Conservation (phyloP, 768 basidiomycete genomes). For the Tremella yokohamensis region DNA sequence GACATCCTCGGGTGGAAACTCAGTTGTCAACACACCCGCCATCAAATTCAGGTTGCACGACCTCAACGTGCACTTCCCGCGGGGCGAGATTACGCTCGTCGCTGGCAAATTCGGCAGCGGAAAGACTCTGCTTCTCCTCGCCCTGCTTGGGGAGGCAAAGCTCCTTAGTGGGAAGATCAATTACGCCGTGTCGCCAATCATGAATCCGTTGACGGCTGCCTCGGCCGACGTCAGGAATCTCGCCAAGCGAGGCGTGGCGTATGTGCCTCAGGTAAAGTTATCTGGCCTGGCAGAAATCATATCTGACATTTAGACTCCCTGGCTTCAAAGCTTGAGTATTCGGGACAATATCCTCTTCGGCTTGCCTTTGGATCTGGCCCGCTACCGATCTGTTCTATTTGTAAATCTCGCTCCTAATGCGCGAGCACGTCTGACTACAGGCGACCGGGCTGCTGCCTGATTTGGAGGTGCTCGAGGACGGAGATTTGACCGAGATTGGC, state of each 20-base stretch:
- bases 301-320: slow-evolving; percentile 24
- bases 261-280: slow-evolving; percentile 31
- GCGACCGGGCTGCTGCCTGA: slow-evolving; percentile 52
- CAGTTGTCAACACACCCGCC: neutral
- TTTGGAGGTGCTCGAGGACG: slow-evolving; percentile 58
- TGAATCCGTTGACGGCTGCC: slow-evolving; percentile 10
- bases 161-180: slow-evolving; percentile 35
- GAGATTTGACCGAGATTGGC: slow-evolving; percentile 67
- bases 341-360: slow-evolving; percentile 60
- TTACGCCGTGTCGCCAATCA: slow-evolving; percentile 25
- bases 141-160: slow-evolving; percentile 39
- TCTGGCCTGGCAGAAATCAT: neutral
- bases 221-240: slow-evolving; percentile 14
- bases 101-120: slow-evolving; percentile 45
- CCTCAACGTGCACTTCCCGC: slow-evolving; percentile 37
- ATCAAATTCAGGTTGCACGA: slow-evolving; percentile 30
- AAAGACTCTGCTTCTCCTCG: slow-evolving; percentile 41
- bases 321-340: slow-evolving; percentile 29
- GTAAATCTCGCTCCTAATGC: slow-evolving; percentile 18
- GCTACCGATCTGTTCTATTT: slow-evolving; percentile 53
- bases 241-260: slow-evolving; percentile 24
- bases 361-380: slow-evolving; percentile 51
- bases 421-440: slow-evolving; percentile 19
- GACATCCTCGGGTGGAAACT: neutral
- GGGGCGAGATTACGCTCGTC: slow-evolving; percentile 35